Percentiles rank a stretch among this genome's conserved stretches.
Conservation (phyloP, 2,329 filamentous ascomycete species). For the Penicillium hordei region DNA sequence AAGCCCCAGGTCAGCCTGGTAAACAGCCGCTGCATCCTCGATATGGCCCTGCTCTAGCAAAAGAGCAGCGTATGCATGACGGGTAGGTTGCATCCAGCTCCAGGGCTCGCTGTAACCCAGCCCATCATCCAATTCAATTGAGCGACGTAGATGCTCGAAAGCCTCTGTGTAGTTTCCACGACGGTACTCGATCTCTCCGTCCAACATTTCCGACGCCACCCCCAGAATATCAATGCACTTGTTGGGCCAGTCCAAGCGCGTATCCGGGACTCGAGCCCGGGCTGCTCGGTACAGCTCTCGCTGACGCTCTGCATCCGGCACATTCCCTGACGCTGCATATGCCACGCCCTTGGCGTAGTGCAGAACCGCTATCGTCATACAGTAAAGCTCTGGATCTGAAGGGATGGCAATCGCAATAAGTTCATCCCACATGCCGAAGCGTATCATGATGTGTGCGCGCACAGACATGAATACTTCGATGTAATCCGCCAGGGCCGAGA, state of each 20-base stretch:
- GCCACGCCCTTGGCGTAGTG: conserved; percentile 70
- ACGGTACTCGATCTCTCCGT: conserved; percentile 73
- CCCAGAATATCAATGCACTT: conserved; percentile 62
- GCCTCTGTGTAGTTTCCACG: conserved; percentile 58
- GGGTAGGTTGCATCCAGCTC: conserved; percentile 75
- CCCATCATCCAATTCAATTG: conserved; percentile 61
- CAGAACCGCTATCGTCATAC: conserved; percentile 65
- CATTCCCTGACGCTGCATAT: conserved; percentile 56
- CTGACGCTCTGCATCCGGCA: conserved; percentile 57
- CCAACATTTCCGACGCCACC: conserved; percentile 64
- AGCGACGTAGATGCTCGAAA: conserved; percentile 58
- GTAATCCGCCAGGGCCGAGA: conserved; percentile 79
- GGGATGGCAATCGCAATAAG: conserved; percentile 60
- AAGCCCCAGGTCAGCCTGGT: conserved; percentile 62
- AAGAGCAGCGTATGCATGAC: conserved; percentile 70
- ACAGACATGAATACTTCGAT: conserved; percentile 69
- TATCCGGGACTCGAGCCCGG: conserved; percentile 53
- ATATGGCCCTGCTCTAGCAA: conserved; percentile 65
- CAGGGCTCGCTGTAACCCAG: conserved; percentile 73
- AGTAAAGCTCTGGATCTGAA: conserved; percentile 61
- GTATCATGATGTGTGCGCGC: conserved; percentile 67
- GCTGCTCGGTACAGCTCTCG: conserved; percentile 55
- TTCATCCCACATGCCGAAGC: conserved; percentile 72
- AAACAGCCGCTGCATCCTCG: conserved; percentile 57
- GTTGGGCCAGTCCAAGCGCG: conserved; percentile 69